These are phyloP conservation scores for Moesziomyces antarcticus DNA, from an alignment of 1,284 basidiomycete species.

Conservation along the genomic window DNA sequence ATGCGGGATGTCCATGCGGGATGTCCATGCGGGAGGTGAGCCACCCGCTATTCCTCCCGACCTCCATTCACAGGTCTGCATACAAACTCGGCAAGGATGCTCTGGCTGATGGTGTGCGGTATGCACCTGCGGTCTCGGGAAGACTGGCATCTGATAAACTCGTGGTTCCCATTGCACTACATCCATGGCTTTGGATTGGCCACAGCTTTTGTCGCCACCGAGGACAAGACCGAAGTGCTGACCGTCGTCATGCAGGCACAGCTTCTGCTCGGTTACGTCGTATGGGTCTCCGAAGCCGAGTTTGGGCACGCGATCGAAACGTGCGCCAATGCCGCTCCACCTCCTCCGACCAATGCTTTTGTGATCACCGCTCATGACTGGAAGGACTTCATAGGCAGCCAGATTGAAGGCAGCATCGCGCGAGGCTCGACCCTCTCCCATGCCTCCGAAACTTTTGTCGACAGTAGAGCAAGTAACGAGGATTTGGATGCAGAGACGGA, in stretches of 20 bases:
- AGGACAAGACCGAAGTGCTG: constrained; percentile 1
- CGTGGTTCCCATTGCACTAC: constrained; percentile 22
- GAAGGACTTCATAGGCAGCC: not conserved
- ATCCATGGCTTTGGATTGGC: not conserved
- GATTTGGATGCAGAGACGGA: not conserved
- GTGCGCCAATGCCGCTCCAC: not conserved
- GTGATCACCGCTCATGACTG: not conserved
- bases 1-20: too few relatives aligned
- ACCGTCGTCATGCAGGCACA: constrained; percentile 12
- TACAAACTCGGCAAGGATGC: not conserved
- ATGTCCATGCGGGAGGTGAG: too few relatives aligned
- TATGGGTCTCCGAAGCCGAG: not conserved
- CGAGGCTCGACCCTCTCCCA: too few relatives aligned
- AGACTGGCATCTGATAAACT: not conserved
- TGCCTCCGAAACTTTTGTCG: not conserved
- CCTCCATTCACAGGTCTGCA: not conserved
- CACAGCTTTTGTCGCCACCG: constrained; percentile 3
- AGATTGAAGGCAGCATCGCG: not conserved
- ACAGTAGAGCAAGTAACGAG: not conserved
- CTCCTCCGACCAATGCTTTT: not conserved
- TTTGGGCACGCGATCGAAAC: not conserved
- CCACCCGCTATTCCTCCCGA: not conserved
- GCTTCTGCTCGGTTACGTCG: not conserved
- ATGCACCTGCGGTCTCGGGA: not conserved
- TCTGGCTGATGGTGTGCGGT: constrained; percentile 8